Percentiles rank a stretch among this genome's conserved stretches.
Evolutionary conservation across 257 asterid species (phyloP).

Genomic region (Solanum bulbocastanum): DNA sequence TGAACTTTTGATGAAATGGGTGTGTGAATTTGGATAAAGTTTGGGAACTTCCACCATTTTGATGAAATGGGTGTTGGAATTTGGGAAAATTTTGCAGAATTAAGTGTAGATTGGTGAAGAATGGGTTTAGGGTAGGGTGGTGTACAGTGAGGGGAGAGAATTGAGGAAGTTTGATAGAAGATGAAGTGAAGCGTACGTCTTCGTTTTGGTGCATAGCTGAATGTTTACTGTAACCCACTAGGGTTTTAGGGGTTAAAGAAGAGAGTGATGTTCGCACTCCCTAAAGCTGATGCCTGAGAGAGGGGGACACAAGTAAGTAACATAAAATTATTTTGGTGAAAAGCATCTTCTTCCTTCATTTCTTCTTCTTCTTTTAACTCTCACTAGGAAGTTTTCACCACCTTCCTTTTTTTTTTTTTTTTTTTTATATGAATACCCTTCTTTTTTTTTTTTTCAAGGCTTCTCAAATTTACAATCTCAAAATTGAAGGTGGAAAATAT

Average conservation of each 20-base stretch:
- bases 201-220: conserved; percentile 45
- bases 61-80: conserved; percentile 20
- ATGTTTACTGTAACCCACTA: not conserved
- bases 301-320: not conserved
- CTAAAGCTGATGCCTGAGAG: not conserved
- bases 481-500: not conserved
- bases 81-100: conserved; percentile 17
- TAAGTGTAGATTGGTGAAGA: not conserved
- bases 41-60: not conserved
- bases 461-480: not conserved
- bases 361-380: too few relatives aligned
- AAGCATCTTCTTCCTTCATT: not conserved
- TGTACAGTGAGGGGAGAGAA: conserved; percentile 8
- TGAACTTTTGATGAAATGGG: conserved; percentile 11
- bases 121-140: conserved; percentile 2
- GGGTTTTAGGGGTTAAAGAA: not conserved
- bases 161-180: conserved; percentile 51
- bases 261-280: not conserved
- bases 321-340: not conserved
- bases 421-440: not conserved
- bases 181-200: conserved; percentile 44
- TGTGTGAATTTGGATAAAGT: conserved; percentile 28
- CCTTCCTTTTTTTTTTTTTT: accelerated
- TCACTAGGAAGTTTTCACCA: not conserved
- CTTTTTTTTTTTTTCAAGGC: not conserved